Conservation (phyloP, 192 early-diverging fungal genomes). For the Backusella australiensis region DNA sequence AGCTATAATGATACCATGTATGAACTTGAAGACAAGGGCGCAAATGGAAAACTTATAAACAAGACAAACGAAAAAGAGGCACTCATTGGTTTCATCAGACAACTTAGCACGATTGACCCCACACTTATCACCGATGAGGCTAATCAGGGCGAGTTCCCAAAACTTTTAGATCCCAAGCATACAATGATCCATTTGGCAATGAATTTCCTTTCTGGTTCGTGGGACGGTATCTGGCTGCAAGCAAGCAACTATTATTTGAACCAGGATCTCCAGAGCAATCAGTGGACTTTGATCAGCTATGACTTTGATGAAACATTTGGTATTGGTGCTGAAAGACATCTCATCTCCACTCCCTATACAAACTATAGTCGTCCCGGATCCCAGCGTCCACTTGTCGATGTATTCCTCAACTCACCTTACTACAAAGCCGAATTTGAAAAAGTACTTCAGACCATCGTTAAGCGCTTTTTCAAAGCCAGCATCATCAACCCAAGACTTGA, state of each 20-base stretch:
- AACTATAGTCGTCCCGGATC: constrained; percentile 31
- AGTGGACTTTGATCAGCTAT: constrained; percentile 38
- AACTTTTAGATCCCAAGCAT: constrained; percentile 17
- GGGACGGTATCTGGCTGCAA: constrained; percentile 35
- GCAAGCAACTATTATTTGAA: constrained; percentile 41
- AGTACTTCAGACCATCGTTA: constrained; percentile 35
- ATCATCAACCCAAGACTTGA: constrained; percentile 36
- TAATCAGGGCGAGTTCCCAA: constrained; percentile 1
- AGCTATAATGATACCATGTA: constrained; percentile 16
- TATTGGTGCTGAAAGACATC: constrained; percentile 24
- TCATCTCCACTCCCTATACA: constrained; percentile 27
- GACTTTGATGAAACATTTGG: constrained; percentile 46
- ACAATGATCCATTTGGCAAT: constrained; percentile 37
- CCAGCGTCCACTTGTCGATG: constrained; percentile 33
- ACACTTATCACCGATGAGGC: neutral
- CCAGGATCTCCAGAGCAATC: constrained; percentile 28
- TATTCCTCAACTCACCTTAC: constrained; percentile 28
- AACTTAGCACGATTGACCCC: constrained; percentile 12
- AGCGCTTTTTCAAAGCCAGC: constrained; percentile 40
- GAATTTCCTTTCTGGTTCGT: constrained; percentile 37
- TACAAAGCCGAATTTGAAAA: constrained; percentile 39
- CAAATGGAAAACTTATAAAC: constrained; percentile 2
- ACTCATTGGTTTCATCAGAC: constrained; percentile 15
- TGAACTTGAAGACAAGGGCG: constrained; percentile 16
- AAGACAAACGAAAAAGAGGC: constrained; percentile 9